These are phyloP conservation scores for Mycena floridula DNA, from an alignment of 768 basidiomycete genomes.

Conservation along the genomic window DNA sequence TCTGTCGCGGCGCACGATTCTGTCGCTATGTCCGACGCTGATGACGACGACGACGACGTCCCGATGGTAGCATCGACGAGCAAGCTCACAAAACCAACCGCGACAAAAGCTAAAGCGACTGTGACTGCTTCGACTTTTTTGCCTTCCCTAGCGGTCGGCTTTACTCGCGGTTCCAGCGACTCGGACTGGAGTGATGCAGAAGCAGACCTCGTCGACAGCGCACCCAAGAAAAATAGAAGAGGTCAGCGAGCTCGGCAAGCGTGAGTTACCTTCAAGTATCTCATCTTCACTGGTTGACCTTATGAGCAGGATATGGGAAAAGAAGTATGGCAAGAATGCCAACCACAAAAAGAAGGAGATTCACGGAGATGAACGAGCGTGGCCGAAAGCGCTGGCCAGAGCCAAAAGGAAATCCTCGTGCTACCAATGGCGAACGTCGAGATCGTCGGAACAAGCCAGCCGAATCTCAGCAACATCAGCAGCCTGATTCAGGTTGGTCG, in stretches of 20 bases:
- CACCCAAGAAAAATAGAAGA: constrained; percentile 75
- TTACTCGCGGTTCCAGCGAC: constrained; percentile 67
- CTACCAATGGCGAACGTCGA: not conserved
- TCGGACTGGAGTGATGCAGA: constrained; percentile 74
- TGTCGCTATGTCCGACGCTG: constrained; percentile 15
- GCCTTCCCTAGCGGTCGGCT: constrained; percentile 85
- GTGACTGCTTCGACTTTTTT: constrained; percentile 58
- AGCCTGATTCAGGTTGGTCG: constrained; percentile 13
- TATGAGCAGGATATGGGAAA: constrained; percentile 96
- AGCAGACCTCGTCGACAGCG: constrained; percentile 41
- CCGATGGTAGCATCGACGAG: constrained; percentile 14
- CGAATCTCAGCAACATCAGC: constrained; percentile 14
- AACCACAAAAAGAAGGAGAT: constrained; percentile 80
- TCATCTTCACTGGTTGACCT: constrained; percentile 1
- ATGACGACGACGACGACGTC: constrained; percentile 22
- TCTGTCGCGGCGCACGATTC: constrained; percentile 24
- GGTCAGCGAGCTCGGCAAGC: constrained; percentile 92
- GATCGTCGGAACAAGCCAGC: not conserved
- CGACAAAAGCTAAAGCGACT: constrained; percentile 12
- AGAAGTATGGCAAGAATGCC: constrained; percentile 86
- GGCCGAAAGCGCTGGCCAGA: constrained; percentile 6
- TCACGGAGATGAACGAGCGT: constrained; percentile 7
- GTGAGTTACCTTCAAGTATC: constrained; percentile 46
- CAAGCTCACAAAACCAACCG: no score
- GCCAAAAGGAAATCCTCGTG: not conserved